These are phyloP conservation scores for Pugionium cornutum DNA, from an alignment of 345 rosid species.

Conservation along the genomic window DNA sequence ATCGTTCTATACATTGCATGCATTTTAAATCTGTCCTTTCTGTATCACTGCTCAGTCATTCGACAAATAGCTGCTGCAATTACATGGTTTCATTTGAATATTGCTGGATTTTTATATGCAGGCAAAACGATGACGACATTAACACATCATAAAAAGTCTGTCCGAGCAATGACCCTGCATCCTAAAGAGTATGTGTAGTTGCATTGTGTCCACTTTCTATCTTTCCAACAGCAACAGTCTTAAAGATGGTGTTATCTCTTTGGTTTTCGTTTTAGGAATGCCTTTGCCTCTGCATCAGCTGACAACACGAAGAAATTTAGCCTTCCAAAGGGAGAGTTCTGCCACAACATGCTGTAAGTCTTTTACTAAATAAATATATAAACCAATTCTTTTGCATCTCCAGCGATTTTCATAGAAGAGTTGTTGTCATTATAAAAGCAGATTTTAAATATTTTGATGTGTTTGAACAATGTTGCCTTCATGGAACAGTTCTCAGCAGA, in stretches of 20 bases:
- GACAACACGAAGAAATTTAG: conserved; percentile 91
- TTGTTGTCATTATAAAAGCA: neutral
- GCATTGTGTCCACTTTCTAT: conserved; percentile 9
- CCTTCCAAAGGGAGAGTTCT: conserved; percentile 90
- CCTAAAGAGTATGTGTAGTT: conserved; percentile 73
- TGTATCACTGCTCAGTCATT: neutral
- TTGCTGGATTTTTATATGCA: conserved; percentile 39
- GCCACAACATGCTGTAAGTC: conserved; percentile 88
- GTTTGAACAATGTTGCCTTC: neutral
- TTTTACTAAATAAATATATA: neutral
- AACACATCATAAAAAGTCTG: conserved; percentile 98
- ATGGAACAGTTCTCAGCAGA: conserved; percentile 88
- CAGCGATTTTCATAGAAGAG: neutral
- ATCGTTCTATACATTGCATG: neutral
- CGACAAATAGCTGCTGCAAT: neutral
- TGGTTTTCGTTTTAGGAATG: conserved; percentile 53
- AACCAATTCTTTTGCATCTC: conserved; percentile 11
- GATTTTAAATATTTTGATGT: neutral
- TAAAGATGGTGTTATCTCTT: conserved; percentile 19
- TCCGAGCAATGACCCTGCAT: conserved; percentile 92
- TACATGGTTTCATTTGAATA: conserved; percentile 9
- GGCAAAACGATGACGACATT: conserved; percentile 93
- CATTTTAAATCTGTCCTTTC: neutral
- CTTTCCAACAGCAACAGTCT: neutral
- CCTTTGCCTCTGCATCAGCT: conserved; percentile 97